Base-by-base conservation (phyloP, 177 flowering plant species). In the Telopea speciosissima region DNA sequence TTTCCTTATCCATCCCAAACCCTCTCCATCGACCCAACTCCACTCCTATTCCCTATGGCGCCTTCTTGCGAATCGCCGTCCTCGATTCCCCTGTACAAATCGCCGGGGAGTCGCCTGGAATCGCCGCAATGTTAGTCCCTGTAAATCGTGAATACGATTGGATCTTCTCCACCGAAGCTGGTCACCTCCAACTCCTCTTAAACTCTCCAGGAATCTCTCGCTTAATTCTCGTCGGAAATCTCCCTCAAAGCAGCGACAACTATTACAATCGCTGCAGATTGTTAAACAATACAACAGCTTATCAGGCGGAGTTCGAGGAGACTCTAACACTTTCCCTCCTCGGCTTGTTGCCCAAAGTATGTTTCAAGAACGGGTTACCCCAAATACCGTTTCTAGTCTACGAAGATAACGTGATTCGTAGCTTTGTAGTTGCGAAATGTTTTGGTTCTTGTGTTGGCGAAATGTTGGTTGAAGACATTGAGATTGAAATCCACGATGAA, bases 111-210 rank as follows among this genome's bases (percentile, higher is more conserved):
- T 54, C 85, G 4, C 83, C 85, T 26, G 71, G 25, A 70, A 75
- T 86, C 70, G 97, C 91, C 14, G 97, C 90, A 70, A 86, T 94
- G 85, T 66, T 89, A 68, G 93, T 92, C 75, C 99, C 99, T 11
- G 66, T 68, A 5, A 44, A 75, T 77, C 97, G 93, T 58, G 90
- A 92, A 71, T 22, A 78, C 67, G 97, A 92, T 77, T 94, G 99
- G 99, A 76, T 87, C 62, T 94, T 94, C 85, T 87, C 86, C 79
- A 87, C 97, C 5, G 80, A 86, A 66, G 64, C 82, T 6, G 99
- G 99, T 14, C 97, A 92, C 62, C 78, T 81, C 67, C 95, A 92
- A 76, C 92, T 95, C 73, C 87, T 95, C 74, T 77, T 76, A 65
- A 67, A 68, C 77, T 82, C 77, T 21, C 87, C 85, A 0, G 74